These are phyloP conservation scores for Chalara sp. DNA, from an alignment of 2,329 filamentous ascomycete species.

Conservation along the genomic window DNA sequence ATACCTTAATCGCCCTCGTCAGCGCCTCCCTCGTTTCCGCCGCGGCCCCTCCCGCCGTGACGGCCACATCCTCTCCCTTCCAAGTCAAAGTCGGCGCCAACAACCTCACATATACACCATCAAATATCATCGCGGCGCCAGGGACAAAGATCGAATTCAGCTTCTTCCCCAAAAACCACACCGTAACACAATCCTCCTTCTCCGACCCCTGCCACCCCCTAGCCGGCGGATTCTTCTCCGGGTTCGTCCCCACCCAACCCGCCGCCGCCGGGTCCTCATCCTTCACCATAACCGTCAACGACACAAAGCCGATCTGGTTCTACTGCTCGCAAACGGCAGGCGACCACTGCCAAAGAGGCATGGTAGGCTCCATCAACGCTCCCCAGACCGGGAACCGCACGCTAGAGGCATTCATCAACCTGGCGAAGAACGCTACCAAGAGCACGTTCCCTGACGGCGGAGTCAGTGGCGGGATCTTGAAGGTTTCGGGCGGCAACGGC, in stretches of 20 bases:
- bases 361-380: constrained; percentile 43
- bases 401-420: constrained; percentile 29
- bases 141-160: constrained; percentile 28
- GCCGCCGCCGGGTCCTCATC: constrained; percentile 24
- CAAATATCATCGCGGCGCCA: constrained; percentile 27
- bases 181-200: constrained; percentile 32
- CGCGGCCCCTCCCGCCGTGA: constrained; percentile 19
- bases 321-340: constrained; percentile 30
- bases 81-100: constrained; percentile 76
- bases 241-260: constrained; percentile 30
- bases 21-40: constrained; percentile 9
- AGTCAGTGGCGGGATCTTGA: constrained; percentile 29
- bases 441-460: constrained; percentile 29
- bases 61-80: constrained; percentile 21
- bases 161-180: constrained; percentile 30
- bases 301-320: constrained; percentile 36
- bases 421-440: constrained; percentile 27
- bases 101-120: constrained; percentile 72
- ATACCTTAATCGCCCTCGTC: constrained; percentile 7
- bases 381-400: constrained; percentile 29
- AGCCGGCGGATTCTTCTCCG: constrained; percentile 30
- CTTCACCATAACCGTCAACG: constrained; percentile 33
- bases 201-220: constrained; percentile 34
- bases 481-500: constrained; percentile 1
- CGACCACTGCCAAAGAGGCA: constrained; percentile 41